Conservation (phyloP, 257 asterid genomes). For the Scutellaria barbata region DNA sequence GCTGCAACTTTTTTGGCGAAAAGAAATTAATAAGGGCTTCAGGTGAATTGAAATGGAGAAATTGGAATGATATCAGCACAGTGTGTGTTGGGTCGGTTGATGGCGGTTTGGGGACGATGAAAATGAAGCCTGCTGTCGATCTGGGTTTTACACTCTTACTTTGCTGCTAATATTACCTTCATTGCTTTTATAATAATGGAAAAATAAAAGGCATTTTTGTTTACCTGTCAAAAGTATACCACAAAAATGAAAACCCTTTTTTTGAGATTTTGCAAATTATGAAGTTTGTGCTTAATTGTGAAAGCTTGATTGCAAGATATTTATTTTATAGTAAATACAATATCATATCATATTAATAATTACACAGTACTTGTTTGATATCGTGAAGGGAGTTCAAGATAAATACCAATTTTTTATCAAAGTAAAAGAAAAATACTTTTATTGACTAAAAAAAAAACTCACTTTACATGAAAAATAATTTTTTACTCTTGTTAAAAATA, state of each 20-base stretch:
- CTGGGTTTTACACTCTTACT: not conserved
- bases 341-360: not conserved
- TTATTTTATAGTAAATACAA: too few species aligned
- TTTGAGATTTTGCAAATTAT: not conserved
- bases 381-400: too few species aligned
- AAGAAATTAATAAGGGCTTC: slow-evolving; percentile 18
- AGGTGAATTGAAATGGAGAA: slow-evolving; percentile 19
- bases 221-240: too few species aligned
- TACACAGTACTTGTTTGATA: too few species aligned
- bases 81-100: slow-evolving; percentile 27
- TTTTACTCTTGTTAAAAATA: too few species aligned
- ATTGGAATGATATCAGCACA: not conserved
- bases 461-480: too few species aligned
- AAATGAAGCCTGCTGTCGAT: not conserved
- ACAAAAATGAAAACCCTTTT: not conserved
- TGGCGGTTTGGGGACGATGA: slow-evolving; percentile 34
- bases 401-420: too few species aligned
- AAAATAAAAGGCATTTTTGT: too few species aligned
- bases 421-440: too few species aligned
- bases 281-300: not conserved
- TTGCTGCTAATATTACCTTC: not conserved
- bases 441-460: too few species aligned
- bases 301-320: not conserved
- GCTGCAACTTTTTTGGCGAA: not conserved
- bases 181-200: too few species aligned